Base-by-base conservation (phyloP, 75 land plant species). In the Ceratopteris richardii region DNA sequence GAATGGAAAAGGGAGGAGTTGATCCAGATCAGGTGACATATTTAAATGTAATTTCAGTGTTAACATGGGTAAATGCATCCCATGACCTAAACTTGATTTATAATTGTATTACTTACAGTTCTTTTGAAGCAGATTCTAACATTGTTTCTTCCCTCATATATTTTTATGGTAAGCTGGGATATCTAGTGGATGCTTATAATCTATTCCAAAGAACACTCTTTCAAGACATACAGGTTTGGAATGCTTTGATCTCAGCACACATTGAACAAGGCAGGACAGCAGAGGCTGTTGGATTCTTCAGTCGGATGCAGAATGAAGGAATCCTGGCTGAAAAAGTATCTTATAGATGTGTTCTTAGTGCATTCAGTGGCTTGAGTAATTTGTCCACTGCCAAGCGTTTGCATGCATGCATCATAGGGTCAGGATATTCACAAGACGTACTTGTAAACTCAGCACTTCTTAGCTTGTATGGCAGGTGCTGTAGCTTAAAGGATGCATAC, bases 21-120 rank as follows among this genome's bases (percentile, higher is more conserved):
- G 29, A 65, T 21, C 82, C 84, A 20, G 82, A 87, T 66, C 72
- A 87, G 22, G 80, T 63, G 52, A 84, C 88, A 28, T 87, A 72
- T 28, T 79, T 85, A 9, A 78, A 77, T 59, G 62, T 87, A 31
- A 54, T 87, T 44, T 71, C 81, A 43, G 79, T 80, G 4, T 87
- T 88, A 59, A 73, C 84, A 2, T 52, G 26, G 27, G 20, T 14
- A 23, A 21, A 52, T 33, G 9, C 37, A 4, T 9, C 9, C 37
- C 37, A 3, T 33, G 37, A 9, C 3, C 37, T 33, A 33, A 33
- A 9, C 7, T 33, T 33, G 37, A 9, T 33, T 33, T 33, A 33
- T 9, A 4, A 3, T 4, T 33, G 37, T 9, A 33, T 33, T 33
- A 9, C 9, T 3, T 33, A 9, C 9, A 9, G 37, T 33, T 3